phyloP scores from a whole-genome alignment of 345 rosid species.

The Punica granatum region DNA sequence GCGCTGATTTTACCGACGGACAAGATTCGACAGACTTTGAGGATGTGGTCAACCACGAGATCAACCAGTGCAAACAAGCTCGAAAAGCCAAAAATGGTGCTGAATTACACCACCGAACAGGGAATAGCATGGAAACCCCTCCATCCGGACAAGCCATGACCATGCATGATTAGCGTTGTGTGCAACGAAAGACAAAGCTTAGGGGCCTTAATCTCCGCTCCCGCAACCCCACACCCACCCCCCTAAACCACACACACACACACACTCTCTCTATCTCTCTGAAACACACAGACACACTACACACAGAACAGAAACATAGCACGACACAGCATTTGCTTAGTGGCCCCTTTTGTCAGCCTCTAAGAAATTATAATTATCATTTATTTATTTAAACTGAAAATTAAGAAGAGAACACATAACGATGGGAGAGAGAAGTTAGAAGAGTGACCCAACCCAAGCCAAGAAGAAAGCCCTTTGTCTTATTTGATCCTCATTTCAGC shows the following conservation, averaged over 20 bases:
- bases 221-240: neutral
- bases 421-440: too few relatives aligned
- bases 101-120: neutral
- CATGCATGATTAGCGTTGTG: neutral
- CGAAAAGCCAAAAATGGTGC: neutral
- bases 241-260: neutral
- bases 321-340: neutral
- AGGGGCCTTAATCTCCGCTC: constrained; percentile 7
- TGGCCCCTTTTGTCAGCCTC: neutral
- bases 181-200: neutral
- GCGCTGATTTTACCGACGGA: too few relatives aligned
- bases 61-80: neutral
- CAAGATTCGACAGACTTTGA: neutral
- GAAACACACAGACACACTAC: neutral
- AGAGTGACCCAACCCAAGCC: neutral
- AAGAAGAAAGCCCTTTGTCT: too few relatives aligned
- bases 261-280: neutral
- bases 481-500: neutral
- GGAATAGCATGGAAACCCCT: too few relatives aligned
- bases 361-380: neutral
- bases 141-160: too few relatives aligned
- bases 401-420: constrained; percentile 1
- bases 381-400: neutral
- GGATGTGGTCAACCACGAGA: neutral
- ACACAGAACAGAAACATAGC: too few relatives aligned